Conservation (phyloP, 2,329 filamentous ascomycete genomes). For the Colletotrichum higginsianum region DNA sequence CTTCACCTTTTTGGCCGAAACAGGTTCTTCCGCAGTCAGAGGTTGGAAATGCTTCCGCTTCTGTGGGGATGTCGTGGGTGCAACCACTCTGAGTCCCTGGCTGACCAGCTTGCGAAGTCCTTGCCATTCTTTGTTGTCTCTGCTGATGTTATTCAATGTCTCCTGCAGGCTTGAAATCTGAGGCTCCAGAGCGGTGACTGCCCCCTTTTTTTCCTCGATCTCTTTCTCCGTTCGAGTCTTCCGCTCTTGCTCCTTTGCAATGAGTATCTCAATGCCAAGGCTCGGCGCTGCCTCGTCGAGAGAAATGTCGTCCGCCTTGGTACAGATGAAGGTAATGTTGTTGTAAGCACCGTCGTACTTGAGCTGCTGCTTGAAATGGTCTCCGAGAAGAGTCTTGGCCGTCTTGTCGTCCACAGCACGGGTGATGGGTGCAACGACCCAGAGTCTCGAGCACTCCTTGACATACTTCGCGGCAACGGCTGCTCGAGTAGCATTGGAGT, state of each 20-base stretch:
- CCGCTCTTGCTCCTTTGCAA: background rate
- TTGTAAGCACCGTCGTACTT: conserved; percentile 70
- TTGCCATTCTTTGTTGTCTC: conserved; percentile 6
- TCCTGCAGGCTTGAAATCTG: background rate
- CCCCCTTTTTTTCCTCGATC: background rate
- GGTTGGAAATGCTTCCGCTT: conserved; percentile 17
- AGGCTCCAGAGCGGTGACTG: background rate
- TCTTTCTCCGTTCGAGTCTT: background rate
- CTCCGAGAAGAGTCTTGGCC: conserved; percentile 69
- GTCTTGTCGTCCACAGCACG: conserved; percentile 73
- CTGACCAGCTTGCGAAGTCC: background rate
- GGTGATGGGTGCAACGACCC: conserved; percentile 75
- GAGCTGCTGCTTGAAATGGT: conserved; percentile 71
- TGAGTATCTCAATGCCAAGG: conserved; percentile 46
- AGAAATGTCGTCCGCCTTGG: conserved; percentile 73
- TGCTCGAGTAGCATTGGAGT: conserved; percentile 72
- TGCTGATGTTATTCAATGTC: background rate
- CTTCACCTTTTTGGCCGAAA: conserved; percentile 33
- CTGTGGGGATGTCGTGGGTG: conserved; percentile 10
- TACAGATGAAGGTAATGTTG: conserved; percentile 73
- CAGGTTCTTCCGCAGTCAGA: too few relatives aligned
- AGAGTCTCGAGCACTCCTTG: conserved; percentile 71
- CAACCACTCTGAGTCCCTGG: background rate
- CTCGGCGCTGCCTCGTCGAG: conserved; percentile 53
- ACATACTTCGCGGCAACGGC: conserved; percentile 72